A percentile compares a stretch with the other conserved stretches of the same genome.
phyloP scores from a whole-genome alignment of 2,329 filamentous ascomycete species.

The Epichloe baconii region DNA sequence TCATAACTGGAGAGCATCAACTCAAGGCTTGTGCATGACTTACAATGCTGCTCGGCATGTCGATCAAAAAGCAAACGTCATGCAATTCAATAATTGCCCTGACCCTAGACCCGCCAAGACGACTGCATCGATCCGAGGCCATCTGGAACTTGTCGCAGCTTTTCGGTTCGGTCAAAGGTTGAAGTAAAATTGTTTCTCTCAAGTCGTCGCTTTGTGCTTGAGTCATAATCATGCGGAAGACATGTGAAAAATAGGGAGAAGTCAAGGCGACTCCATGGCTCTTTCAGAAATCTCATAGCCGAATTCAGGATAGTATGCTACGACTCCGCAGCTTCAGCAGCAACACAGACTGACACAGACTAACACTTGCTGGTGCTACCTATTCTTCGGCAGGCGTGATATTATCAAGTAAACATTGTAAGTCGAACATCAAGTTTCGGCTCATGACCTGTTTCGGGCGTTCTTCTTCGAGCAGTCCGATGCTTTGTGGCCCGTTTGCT shows the following conservation, averaged over 20 bases:
- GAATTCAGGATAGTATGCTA: neutral
- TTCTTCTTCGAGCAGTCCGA: conserved; percentile 36
- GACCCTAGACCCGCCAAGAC: neutral
- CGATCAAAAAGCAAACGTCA: neutral
- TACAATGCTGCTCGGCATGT: neutral
- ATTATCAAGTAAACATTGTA: neutral
- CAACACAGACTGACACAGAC: neutral
- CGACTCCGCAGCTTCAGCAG: neutral
- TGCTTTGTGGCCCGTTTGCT: conserved; percentile 46
- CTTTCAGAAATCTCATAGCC: neutral
- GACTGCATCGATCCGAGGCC: neutral
- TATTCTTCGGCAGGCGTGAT: neutral
- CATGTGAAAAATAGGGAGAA: neutral
- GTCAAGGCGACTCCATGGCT: neutral
- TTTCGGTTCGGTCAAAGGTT: neutral
- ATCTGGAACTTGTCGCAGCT: neutral
- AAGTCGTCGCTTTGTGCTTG: neutral
- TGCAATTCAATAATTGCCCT: neutral
- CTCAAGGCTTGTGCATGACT: neutral
- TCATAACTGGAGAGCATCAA: neutral
- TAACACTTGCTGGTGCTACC: neutral
- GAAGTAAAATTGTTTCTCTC: neutral
- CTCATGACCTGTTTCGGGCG: neutral
- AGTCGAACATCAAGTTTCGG: neutral
- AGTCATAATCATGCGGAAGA: neutral